phyloP scores from a whole-genome alignment of 495 filamentous ascomycete genomes.

The Neurospora cerealis region DNA sequence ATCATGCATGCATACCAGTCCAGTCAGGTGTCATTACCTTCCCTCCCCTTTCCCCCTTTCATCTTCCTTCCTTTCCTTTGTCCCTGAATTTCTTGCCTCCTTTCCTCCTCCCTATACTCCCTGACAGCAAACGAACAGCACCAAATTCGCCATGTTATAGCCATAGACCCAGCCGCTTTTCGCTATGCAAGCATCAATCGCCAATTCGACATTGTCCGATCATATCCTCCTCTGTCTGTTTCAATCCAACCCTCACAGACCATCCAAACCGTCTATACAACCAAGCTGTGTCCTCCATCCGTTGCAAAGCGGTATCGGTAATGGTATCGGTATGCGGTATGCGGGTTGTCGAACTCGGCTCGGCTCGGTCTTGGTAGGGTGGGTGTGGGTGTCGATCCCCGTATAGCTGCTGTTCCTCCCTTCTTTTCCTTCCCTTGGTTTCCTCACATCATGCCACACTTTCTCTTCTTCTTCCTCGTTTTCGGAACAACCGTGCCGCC shows the following conservation, averaged over 20 bases:
- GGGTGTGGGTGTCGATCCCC: not conserved
- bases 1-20: not conserved
- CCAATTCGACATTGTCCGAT: not conserved
- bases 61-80: not conserved
- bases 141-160: not conserved
- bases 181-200: not conserved
- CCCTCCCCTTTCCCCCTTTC: not conserved
- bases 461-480: constrained; percentile 54
- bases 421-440: constrained; percentile 1
- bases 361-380: not conserved
- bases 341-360: not conserved
- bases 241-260: not conserved
- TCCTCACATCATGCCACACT: constrained; percentile 16
- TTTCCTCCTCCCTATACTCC: not conserved
- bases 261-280: not conserved
- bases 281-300: not conserved
- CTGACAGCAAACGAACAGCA: not conserved
- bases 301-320: not conserved
- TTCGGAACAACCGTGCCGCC: constrained; percentile 1
- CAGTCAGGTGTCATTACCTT: not conserved
- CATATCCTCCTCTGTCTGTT: not conserved
- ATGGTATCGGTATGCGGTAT: not conserved
- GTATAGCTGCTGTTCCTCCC: constrained; percentile 1
- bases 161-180: not conserved
- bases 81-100: not conserved